Evolutionary conservation across 768 basidiomycete species (phyloP).

Genomic region (Serendipita sp.): DNA sequence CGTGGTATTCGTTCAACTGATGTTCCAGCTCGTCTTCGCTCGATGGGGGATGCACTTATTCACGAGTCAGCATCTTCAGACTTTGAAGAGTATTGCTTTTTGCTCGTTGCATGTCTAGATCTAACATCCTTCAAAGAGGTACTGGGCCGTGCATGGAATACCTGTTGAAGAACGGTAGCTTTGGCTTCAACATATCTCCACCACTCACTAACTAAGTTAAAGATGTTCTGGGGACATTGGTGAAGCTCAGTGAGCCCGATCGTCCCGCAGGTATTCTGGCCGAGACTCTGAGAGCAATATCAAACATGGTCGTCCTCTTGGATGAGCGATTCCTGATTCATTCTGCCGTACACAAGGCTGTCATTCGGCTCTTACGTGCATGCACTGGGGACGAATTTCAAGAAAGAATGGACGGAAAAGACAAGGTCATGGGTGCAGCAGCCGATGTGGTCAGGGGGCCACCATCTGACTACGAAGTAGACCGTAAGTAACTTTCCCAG

Average conservation of each 20-base stretch:
- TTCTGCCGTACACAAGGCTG: constrained; percentile 76
- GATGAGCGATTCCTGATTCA: constrained; percentile 91
- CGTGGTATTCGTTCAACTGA: constrained; percentile 62
- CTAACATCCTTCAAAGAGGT: constrained; percentile 30
- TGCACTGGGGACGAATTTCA: constrained; percentile 88
- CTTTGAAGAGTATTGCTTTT: constrained; percentile 44
- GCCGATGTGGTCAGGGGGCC: constrained; percentile 45
- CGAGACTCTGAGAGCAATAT: constrained; percentile 71
- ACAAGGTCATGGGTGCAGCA: constrained; percentile 69
- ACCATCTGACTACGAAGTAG: constrained; percentile 82
- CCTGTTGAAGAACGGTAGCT: constrained; percentile 66
- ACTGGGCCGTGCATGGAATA: constrained; percentile 87
- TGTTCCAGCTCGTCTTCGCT: constrained; percentile 58
- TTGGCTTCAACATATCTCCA: background rate
- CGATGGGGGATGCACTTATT: constrained; percentile 74
- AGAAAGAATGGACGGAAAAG: constrained; percentile 65
- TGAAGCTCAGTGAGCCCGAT: constrained; percentile 71
- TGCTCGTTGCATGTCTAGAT: background rate
- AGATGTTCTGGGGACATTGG: constrained; percentile 77
- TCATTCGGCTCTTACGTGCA: constrained; percentile 65
- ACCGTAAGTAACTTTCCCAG: constrained; percentile 37
- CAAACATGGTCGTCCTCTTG: constrained; percentile 79
- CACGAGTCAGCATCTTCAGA: constrained; percentile 74
- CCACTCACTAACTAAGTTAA: background rate
- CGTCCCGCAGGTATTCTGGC: constrained; percentile 82